These are phyloP conservation scores for Cryphonectria japonica DNA, from an alignment of 2,329 filamentous ascomycete species.

Conservation along the genomic window DNA sequence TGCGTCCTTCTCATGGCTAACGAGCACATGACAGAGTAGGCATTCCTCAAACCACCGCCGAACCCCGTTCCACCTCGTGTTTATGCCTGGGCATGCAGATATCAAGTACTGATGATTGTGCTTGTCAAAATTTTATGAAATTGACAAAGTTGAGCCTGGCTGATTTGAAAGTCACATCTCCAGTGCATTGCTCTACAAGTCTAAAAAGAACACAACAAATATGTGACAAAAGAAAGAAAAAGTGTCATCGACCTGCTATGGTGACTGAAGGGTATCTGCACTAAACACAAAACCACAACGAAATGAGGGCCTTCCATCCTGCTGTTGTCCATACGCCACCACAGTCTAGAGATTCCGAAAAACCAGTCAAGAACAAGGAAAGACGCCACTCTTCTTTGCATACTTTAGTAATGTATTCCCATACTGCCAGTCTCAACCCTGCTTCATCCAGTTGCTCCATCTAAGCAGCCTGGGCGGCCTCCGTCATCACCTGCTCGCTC, in stretches of 20 bases:
- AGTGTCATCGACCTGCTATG: constrained; percentile 14
- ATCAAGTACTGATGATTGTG: neutral
- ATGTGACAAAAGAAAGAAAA: neutral
- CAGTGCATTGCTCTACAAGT: constrained; percentile 2
- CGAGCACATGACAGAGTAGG: no score
- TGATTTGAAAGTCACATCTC: neutral
- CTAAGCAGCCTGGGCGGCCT: constrained; percentile 44
- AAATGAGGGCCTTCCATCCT: neutral
- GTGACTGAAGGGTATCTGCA: constrained; percentile 24
- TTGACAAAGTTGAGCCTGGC: neutral
- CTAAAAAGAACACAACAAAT: neutral
- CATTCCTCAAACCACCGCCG: no score
- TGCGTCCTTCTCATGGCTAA: no score
- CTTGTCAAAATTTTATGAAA: neutral
- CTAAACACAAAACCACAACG: constrained; percentile 2
- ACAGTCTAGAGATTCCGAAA: constrained; percentile 6
- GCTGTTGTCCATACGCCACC: constrained; percentile 15
- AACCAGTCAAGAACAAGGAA: neutral
- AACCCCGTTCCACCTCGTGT: no score
- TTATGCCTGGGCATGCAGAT: no score
- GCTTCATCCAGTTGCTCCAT: neutral
- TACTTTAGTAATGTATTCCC: neutral
- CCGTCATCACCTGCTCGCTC: constrained; percentile 84
- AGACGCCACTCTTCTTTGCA: neutral
- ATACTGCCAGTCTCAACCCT: neutral